Conservation (phyloP, 2,329 filamentous ascomycete species). For the Capronia epimyces region DNA sequence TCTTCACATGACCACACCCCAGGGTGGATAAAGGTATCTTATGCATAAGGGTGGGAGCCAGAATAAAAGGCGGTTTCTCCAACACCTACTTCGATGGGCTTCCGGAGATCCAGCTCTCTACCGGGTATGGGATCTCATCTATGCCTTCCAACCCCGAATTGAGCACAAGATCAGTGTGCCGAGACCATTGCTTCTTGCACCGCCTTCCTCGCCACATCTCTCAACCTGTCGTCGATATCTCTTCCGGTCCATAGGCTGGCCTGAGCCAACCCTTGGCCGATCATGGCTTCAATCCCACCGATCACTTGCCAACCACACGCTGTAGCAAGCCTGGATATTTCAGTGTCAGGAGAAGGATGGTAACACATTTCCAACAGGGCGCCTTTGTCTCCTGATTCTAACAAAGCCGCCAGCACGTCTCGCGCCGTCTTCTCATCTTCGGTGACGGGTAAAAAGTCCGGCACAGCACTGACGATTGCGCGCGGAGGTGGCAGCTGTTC, state of each 20-base stretch:
- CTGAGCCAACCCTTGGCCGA: slow-evolving; percentile 72
- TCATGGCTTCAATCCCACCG: slow-evolving; percentile 68
- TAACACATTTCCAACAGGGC: slow-evolving; percentile 79
- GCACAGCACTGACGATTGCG: slow-evolving; percentile 68
- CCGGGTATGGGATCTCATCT: no score
- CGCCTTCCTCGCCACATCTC: slow-evolving; percentile 10
- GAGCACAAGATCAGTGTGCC: neutral
- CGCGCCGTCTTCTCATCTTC: slow-evolving; percentile 58
- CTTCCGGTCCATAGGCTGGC: slow-evolving; percentile 58
- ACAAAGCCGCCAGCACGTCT: slow-evolving; percentile 42
- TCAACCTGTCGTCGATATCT: slow-evolving; percentile 44
- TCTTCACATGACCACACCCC: slow-evolving; percentile 2
- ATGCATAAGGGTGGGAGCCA: no score
- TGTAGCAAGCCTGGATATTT: slow-evolving; percentile 58
- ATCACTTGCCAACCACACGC: slow-evolving; percentile 66
- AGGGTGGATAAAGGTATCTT: neutral
- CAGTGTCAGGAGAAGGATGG: slow-evolving; percentile 65
- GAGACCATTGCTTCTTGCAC: slow-evolving; percentile 3
- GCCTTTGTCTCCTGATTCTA: slow-evolving; percentile 51
- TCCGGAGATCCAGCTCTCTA: no score
- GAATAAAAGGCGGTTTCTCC: no score
- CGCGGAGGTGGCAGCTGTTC: slow-evolving; percentile 53
- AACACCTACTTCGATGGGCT: no score
- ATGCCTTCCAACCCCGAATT: no score
- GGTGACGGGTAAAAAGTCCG: slow-evolving; percentile 66